Evolutionary conservation across 371 early-diverging fungal genomes (phyloP).

Genomic region (Saksenaea vasiformis): DNA sequence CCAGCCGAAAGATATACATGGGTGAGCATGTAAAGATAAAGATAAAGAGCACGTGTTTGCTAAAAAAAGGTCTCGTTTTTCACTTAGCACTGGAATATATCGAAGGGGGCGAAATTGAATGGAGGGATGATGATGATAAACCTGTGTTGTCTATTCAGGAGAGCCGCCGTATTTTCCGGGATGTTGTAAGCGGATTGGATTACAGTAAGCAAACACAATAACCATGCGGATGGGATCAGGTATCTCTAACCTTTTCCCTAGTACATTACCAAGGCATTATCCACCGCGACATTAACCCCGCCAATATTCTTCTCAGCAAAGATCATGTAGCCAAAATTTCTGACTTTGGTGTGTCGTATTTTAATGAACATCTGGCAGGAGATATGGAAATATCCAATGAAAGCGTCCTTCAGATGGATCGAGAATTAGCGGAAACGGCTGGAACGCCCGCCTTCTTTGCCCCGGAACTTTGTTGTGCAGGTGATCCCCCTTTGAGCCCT

Average conservation of each 20-base stretch:
- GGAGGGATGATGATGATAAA: slow-evolving; percentile 67
- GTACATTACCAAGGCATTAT: slow-evolving; percentile 89
- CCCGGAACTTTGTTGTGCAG: slow-evolving; percentile 89
- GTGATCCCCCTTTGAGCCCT: slow-evolving; percentile 27
- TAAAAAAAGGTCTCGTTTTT: neutral
- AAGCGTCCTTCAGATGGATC: slow-evolving; percentile 50
- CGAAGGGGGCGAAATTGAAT: slow-evolving; percentile 87
- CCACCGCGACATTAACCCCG: slow-evolving; percentile 94
- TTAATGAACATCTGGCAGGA: slow-evolving; percentile 46
- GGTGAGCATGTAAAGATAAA: slow-evolving; percentile 38
- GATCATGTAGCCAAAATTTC: slow-evolving; percentile 84
- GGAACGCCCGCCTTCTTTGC: slow-evolving; percentile 97
- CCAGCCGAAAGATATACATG: slow-evolving; percentile 84
- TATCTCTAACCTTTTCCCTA: slow-evolving; percentile 11
- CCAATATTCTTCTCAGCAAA: slow-evolving; percentile 76
- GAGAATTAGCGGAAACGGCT: slow-evolving; percentile 89
- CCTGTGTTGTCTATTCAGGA: slow-evolving; percentile 66
- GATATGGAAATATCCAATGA: slow-evolving; percentile 4
- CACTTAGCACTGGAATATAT: slow-evolving; percentile 79
- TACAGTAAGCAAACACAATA: slow-evolving; percentile 60
- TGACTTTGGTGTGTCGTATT: slow-evolving; percentile 92
- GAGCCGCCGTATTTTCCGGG: slow-evolving; percentile 77
- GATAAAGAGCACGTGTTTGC: neutral
- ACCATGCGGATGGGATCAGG: neutral
- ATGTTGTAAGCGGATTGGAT: slow-evolving; percentile 87